Conservation (phyloP, 208 protist genomes). For the Trypanosoma theileri region DNA sequence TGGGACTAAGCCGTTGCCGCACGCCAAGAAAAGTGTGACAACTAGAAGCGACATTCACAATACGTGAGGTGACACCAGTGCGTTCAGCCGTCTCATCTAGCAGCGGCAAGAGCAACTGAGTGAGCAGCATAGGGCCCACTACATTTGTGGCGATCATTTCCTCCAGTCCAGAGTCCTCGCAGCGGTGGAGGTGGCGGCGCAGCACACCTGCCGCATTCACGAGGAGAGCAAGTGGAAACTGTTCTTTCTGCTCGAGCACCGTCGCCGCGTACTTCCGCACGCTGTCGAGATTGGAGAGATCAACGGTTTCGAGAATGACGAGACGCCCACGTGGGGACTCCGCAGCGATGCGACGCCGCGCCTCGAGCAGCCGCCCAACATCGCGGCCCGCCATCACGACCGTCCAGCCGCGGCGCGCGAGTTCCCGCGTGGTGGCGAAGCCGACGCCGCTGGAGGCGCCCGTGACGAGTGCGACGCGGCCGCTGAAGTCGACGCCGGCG, state of each 20-base stretch:
- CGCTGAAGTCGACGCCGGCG: slow-evolving; percentile 44
- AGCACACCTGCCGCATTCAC: slow-evolving; percentile 83
- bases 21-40: slow-evolving; percentile 84
- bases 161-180: slow-evolving; percentile 54
- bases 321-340: slow-evolving; percentile 22
- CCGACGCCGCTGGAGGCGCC: slow-evolving; percentile 81
- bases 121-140: slow-evolving; percentile 77
- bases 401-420: slow-evolving; percentile 72
- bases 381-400: slow-evolving; percentile 73
- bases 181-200: slow-evolving; percentile 43
- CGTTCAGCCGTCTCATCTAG: slow-evolving; percentile 57
- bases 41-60: slow-evolving; percentile 85
- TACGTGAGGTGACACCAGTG: slow-evolving; percentile 62
- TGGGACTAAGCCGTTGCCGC: slow-evolving; percentile 31
- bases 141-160: slow-evolving; percentile 82
- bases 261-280: slow-evolving; percentile 61
- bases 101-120: slow-evolving; percentile 67
- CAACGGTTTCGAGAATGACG: slow-evolving; percentile 66
- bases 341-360: slow-evolving; percentile 43
- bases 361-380: slow-evolving; percentile 48
- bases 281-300: slow-evolving; percentile 64
- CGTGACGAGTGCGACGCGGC: slow-evolving; percentile 73
- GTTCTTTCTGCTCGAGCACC: slow-evolving; percentile 33
- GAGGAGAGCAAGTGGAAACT: slow-evolving; percentile 59
- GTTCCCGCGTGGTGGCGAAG: slow-evolving; percentile 66